A percentile compares a stretch with the other conserved stretches of the same genome.
phyloP scores from a whole-genome alignment of 345 rosid species.

The Ceriops tagal region DNA sequence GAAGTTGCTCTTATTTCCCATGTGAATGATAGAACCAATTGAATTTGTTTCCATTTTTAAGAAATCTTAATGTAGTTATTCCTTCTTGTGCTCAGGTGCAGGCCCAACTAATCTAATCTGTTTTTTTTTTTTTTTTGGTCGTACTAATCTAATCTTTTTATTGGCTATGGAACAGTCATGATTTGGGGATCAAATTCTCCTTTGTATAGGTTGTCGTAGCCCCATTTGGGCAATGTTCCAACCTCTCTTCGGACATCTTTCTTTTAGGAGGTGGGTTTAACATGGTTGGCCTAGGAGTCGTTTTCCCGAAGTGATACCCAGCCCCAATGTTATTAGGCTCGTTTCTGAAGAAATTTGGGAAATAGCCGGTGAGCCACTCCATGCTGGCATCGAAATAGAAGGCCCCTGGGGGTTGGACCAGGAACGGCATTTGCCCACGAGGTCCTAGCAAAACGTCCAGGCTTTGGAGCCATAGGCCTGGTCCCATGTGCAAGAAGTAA shows the following conservation, averaged over 20 bases:
- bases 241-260: not conserved
- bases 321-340: not conserved
- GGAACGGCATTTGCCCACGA: slow-evolving; percentile 1
- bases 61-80: too few species aligned
- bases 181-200: not conserved
- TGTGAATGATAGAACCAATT: too few species aligned
- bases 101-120: too few species aligned
- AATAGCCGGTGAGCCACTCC: not conserved
- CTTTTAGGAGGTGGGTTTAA: not conserved
- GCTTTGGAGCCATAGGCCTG: not conserved
- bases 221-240: not conserved
- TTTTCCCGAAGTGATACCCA: not conserved
- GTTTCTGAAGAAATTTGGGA: not conserved
- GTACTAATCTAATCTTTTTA: too few species aligned
- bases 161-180: not conserved
- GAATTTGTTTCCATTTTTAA: too few species aligned
- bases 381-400: not conserved
- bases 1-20: too few species aligned
- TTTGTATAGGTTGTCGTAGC: not conserved
- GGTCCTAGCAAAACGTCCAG: not conserved
- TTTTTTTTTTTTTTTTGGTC: too few species aligned
- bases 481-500: not conserved
- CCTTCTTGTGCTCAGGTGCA: too few species aligned
- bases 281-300: not conserved
- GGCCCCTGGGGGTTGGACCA: not conserved